phyloP scores from a whole-genome alignment of 176 grass and related monocot genomes.

The Thalia dealbata region DNA sequence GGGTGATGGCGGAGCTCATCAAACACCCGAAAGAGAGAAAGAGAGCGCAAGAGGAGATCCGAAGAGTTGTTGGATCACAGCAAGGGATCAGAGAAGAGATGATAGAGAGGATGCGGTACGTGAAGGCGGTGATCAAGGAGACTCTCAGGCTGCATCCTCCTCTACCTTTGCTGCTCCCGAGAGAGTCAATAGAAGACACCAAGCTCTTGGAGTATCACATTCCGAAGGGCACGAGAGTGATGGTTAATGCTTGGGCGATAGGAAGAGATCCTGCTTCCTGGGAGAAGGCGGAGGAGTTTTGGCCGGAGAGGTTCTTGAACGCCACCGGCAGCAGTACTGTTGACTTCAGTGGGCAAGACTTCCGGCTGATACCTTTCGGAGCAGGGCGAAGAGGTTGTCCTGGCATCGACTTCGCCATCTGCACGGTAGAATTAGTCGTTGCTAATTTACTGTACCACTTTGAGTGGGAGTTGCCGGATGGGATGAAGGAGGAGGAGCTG shows the following conservation, averaged over 20 bases:
- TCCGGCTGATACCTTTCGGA: background rate
- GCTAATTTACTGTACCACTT: background rate
- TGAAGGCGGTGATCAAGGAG: slow-evolving; percentile 9
- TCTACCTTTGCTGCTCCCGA: background rate
- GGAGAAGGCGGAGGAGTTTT: slow-evolving; percentile 2
- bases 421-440: background rate
- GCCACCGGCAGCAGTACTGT: background rate
- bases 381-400: background rate
- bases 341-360: background rate
- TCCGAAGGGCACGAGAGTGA: background rate
- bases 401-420: background rate
- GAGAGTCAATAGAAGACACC: background rate
- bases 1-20: slow-evolving; percentile 2
- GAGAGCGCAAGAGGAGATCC: background rate
- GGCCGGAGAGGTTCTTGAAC: slow-evolving; percentile 4
- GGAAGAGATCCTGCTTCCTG: slow-evolving; percentile 2
- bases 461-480: background rate
- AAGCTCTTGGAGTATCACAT: background rate
- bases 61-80: background rate
- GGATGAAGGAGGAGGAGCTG: background rate
- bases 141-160: background rate
- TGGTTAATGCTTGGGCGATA: background rate
- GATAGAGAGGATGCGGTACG: background rate
- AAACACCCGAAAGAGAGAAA: background rate
- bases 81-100: background rate